These are phyloP conservation scores for Lentinula sp. DNA, from an alignment of 768 basidiomycete species.

Conservation along the genomic window DNA sequence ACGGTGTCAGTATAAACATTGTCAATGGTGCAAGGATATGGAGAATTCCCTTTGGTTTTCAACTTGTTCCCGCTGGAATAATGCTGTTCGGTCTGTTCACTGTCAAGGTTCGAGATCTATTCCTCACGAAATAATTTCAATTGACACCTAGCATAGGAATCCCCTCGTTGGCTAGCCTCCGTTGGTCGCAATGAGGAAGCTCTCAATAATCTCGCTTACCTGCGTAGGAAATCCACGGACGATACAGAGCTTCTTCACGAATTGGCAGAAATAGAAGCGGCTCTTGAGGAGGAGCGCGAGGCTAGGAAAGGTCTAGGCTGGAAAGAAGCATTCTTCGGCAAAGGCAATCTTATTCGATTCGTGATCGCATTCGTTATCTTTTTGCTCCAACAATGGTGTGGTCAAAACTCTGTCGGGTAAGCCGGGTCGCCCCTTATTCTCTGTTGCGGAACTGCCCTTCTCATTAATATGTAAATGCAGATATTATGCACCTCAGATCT, in stretches of 20 bases:
- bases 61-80: conserved; percentile 52
- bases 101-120: conserved; percentile 24
- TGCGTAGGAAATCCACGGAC: conserved; percentile 26
- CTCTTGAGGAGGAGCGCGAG: conserved; percentile 48
- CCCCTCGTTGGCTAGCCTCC: conserved; percentile 50
- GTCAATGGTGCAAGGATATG: conserved; percentile 32
- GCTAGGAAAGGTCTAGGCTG: conserved; percentile 41
- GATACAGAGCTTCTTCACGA: conserved; percentile 31
- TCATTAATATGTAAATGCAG: conserved; percentile 17
- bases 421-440: background rate
- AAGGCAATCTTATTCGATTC: conserved; percentile 57
- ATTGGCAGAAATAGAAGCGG: conserved; percentile 56
- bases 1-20: conserved; percentile 40
- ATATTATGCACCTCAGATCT: conserved; percentile 74
- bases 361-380: conserved; percentile 55
- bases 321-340: conserved; percentile 47
- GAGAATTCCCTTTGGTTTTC: conserved; percentile 51
- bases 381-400: conserved; percentile 55
- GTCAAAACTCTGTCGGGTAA: conserved; percentile 49
- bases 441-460: background rate
- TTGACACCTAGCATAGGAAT: conserved; percentile 27
- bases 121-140: background rate
- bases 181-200: conserved; percentile 33
- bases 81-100: conserved; percentile 43
- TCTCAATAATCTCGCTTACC: conserved; percentile 36